Evolutionary conservation across 371 early-diverging fungal genomes (phyloP).

Genomic region (Nematocida ironsii): DNA sequence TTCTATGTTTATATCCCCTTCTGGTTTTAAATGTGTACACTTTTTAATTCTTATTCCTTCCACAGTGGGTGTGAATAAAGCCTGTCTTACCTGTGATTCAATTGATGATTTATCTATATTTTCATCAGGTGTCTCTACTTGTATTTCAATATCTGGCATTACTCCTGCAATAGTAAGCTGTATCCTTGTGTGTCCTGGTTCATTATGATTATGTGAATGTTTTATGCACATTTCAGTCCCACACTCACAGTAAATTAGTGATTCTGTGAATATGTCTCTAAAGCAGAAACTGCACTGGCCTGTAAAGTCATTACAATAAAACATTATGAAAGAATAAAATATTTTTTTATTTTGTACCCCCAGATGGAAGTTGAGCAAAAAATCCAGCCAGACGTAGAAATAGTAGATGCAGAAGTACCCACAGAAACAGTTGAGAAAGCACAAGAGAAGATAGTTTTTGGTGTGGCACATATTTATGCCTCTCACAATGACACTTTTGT

Average conservation of each 20-base stretch:
- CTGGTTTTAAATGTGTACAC: background rate
- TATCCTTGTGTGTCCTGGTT: background rate
- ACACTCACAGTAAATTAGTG: constrained; percentile 28
- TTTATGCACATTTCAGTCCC: constrained; percentile 8
- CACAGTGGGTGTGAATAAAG: background rate
- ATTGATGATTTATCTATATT: background rate
- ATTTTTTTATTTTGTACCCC: constrained; percentile 53
- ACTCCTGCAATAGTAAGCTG: background rate
- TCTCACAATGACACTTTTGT: constrained; percentile 98
- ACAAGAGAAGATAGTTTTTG: constrained; percentile 71
- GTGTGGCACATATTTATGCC: constrained; percentile 98
- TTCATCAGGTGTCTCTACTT: background rate
- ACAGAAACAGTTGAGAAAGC: constrained; percentile 24
- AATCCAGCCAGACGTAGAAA: constrained; percentile 23
- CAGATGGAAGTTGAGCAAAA: constrained; percentile 49
- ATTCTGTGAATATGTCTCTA: background rate
- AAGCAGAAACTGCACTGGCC: constrained; percentile 51
- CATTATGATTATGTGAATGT: constrained; percentile 15
- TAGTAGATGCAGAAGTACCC: background rate
- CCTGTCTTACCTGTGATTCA: background rate
- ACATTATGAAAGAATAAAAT: constrained; percentile 36
- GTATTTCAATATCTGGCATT: constrained; percentile 20
- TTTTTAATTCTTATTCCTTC: constrained; percentile 1
- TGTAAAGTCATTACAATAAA: constrained; percentile 41
- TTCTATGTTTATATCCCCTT: background rate